Percentiles rank a stretch among this genome's conserved stretches.
These are phyloP conservation scores for Fusarium sp. DNA, from an alignment of 2,329 filamentous ascomycete species.

Conservation along the genomic window DNA sequence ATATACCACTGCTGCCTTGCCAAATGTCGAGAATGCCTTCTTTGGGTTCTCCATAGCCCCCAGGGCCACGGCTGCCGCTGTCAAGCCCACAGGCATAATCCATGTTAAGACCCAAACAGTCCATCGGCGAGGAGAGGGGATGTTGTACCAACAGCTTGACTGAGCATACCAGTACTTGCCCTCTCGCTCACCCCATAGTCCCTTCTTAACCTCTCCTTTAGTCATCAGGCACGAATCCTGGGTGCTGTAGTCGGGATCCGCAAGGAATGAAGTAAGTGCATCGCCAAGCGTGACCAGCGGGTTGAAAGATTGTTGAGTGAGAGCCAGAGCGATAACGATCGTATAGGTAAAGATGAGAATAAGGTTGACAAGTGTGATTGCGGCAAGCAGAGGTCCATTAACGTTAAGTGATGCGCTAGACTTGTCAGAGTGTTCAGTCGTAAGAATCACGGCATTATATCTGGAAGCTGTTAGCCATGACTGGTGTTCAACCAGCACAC, in stretches of 20 bases:
- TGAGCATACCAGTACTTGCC: constrained; percentile 57
- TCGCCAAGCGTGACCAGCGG: constrained; percentile 64
- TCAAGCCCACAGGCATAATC: constrained; percentile 52
- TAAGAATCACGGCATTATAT: constrained; percentile 64
- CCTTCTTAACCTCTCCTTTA: constrained; percentile 58
- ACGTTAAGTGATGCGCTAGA: constrained; percentile 49
- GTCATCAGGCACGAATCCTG: constrained; percentile 58
- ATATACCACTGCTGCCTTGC: constrained; percentile 52
- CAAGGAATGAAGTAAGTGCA: constrained; percentile 62
- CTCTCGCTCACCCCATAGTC: constrained; percentile 57
- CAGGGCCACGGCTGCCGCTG: constrained; percentile 54
- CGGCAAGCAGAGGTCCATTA: constrained; percentile 53
- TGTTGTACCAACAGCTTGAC: constrained; percentile 59
- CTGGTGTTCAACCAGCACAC: background rate
- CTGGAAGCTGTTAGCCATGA: constrained; percentile 45
- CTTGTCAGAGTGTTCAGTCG: constrained; percentile 43
- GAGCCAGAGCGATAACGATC: constrained; percentile 54
- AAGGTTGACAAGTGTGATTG: constrained; percentile 55
- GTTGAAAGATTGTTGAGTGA: constrained; percentile 51
- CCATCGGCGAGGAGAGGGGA: constrained; percentile 58
- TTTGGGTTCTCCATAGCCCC: constrained; percentile 47
- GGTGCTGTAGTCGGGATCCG: constrained; percentile 58
- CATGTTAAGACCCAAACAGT: constrained; percentile 54
- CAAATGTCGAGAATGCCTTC: constrained; percentile 54
- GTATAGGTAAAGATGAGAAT: constrained; percentile 57